Base-by-base conservation (phyloP, 2,329 filamentous ascomycete species). In the Ophidiomyces ophidiicola region DNA sequence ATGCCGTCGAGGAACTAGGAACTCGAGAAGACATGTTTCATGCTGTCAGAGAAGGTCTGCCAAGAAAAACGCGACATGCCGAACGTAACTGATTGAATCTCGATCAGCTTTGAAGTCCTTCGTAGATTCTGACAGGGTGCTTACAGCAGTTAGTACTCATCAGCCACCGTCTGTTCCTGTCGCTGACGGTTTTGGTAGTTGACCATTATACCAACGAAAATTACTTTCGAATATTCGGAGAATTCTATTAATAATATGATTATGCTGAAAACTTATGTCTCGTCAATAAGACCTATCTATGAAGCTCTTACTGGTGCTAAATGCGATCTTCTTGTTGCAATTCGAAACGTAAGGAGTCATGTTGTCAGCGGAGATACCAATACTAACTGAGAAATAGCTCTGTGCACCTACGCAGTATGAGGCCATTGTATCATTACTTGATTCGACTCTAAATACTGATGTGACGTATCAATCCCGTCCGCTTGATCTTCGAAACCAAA, bases 211-310 rank as follows among this genome's bases (percentile, higher is more conserved):
- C 78, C 81, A 0, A 72, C 69, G 1, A 74, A 78, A 44, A 63
- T 71, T 0, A 78, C 76, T 1, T 68, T 90, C 8, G 67, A 76
- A 38, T 72, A 76, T 36, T 78, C 78, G 0, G 85, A 93, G 54
- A 81, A 87, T 47, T 78, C 82, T 2, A 78, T 94, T 51, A 93
- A 93, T 51, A 76, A 88, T 50, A 71, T 94, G 5, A 75, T 96
- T 30, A 81, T 85, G 70, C 64, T 94, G 20, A 94, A 94, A 54
- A 76, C 78, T 18, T 94, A 88, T 47, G 67, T 92, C 0, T 69
- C 71, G 35, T 73, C 77, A 1, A 73, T 92, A 21, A 69, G 70
- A 3, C 70, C 75, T 0, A 59, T 94, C 0, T 77, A 78, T 46
- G 71, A 80, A 47, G 77, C 81, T 1, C 63, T 96, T 14, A 64